Evolutionary conservation across 2,329 filamentous ascomycete genomes (phyloP), one percentile per base, ranked within the genome.

Genomic region (Colletotrichum filicis): DNA sequence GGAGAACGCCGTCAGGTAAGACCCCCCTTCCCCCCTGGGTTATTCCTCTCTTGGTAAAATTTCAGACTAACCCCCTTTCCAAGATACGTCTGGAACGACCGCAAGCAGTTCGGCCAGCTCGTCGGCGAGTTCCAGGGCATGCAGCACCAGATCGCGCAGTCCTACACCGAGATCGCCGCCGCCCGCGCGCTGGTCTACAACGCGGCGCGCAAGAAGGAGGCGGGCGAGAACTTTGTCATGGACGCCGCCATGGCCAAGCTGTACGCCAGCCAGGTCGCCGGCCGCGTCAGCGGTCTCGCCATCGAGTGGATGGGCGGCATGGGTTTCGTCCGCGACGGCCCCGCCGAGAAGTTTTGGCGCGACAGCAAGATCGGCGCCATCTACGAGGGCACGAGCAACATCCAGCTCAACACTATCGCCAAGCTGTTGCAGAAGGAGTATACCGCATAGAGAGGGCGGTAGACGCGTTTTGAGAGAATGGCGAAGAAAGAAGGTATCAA

Each of bases 301-400:
- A 91, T 99, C 32, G 97, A 99, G 86, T 99, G 97, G 97, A 98
- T 98, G 96, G 97, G 97, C 60, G 97, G 97, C 74, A 98, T 99
- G 97, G 97, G 97, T 58, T 99, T 99, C 79, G 97, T 99, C 19
- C 88, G 97, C 57, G 97, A 99, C 83, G 97, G 97, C 0, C 91
- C 98, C 71, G 97, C 97, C 0, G 97, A 99, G 91, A 99, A 99
- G 91, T 98, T 93, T 87, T 99, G 93, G 89, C 89, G 97, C 59
- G 97, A 99, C 83, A 97, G 94, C 88, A 99, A 98, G 92, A 99
- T 99, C 80, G 97, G 97, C 11, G 95, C 95, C 76, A 98, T 98
- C 78, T 98, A 98, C 82, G 96, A 98, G 87, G 97, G 97, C 37
- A 95, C 94, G 68, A 95, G 92, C 84, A 93, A 93, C 81, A 93